Conservation (phyloP, 306 rosid genomes). For the Sicyos edulis region DNA sequence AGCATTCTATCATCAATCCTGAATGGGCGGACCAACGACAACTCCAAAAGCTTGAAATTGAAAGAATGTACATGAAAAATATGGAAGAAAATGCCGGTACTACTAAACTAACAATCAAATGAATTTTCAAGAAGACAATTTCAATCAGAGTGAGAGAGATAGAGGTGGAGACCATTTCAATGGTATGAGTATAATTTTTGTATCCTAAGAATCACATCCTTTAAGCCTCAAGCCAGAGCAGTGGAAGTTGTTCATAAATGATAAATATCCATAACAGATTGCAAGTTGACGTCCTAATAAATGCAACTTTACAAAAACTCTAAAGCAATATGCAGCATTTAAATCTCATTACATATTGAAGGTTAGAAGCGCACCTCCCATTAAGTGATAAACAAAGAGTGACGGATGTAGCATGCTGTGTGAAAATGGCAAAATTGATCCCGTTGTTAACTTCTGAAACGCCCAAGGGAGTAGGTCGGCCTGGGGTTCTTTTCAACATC, state of each 20-base stretch:
- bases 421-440: constrained; percentile 81
- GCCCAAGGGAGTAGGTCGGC: constrained; percentile 82
- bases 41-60: constrained; percentile 21
- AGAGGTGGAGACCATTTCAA: constrained; percentile 1
- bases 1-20: constrained; percentile 48
- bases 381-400: constrained; percentile 62
- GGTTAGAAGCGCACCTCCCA: constrained; percentile 44
- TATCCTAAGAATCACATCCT: not conserved
- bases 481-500: constrained; percentile 50
- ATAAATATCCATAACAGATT: not conserved
- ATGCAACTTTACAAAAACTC: not conserved
- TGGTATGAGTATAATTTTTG: not conserved
- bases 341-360: not conserved
- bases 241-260: constrained; percentile 11
- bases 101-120: constrained; percentile 2
- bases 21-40: constrained; percentile 30
- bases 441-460: constrained; percentile 71
- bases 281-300: not conserved
- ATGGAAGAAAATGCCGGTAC: not conserved
- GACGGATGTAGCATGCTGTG: constrained; percentile 82
- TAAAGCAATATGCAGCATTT: not conserved
- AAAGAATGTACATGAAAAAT: constrained; percentile 12
- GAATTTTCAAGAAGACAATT: not conserved
- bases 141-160: not conserved
- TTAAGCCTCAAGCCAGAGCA: constrained; percentile 4